Evolutionary conservation across 2,329 filamentous ascomycete species (phyloP).

Genomic region (Aspergillus floridensis): DNA sequence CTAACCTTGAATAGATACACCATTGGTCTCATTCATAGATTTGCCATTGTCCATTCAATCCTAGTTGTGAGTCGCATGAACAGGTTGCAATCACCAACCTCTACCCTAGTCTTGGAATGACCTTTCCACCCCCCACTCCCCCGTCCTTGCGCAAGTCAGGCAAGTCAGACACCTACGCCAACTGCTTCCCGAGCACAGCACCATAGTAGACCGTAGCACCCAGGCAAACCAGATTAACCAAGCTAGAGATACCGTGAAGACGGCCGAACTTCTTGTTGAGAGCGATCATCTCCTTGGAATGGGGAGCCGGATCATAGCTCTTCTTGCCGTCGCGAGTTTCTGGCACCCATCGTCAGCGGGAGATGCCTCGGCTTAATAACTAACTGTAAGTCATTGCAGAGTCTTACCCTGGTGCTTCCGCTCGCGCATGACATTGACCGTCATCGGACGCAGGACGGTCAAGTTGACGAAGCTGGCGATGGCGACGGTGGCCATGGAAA

Average conservation of each 20-base stretch:
- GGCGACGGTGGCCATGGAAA: constrained; percentile 68
- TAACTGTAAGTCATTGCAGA: background rate
- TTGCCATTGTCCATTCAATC: too few relatives aligned
- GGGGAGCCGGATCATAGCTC: constrained; percentile 72
- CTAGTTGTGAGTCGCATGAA: too few relatives aligned
- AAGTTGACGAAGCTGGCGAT: constrained; percentile 70
- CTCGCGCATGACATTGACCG: constrained; percentile 69
- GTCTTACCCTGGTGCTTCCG: constrained; percentile 73
- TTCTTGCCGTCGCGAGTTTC: constrained; percentile 89
- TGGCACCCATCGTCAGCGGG: constrained; percentile 20
- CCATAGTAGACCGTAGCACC: constrained; percentile 74
- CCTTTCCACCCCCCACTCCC: too few relatives aligned
- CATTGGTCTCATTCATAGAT: too few relatives aligned
- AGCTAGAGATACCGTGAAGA: constrained; percentile 76
- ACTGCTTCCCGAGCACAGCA: constrained; percentile 61
- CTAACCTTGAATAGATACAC: too few relatives aligned
- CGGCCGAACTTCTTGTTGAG: constrained; percentile 76
- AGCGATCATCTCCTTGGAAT: constrained; percentile 78
- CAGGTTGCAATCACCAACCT: too few relatives aligned
- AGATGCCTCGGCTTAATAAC: background rate
- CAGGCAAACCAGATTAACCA: constrained; percentile 73
- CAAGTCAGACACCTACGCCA: constrained; percentile 9
- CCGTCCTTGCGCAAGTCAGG: background rate
- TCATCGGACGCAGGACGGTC: constrained; percentile 69
- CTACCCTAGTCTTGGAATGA: too few relatives aligned